Base-by-base conservation (phyloP, 2,329 filamentous ascomycete species). In the Elsinoe arachidis region DNA sequence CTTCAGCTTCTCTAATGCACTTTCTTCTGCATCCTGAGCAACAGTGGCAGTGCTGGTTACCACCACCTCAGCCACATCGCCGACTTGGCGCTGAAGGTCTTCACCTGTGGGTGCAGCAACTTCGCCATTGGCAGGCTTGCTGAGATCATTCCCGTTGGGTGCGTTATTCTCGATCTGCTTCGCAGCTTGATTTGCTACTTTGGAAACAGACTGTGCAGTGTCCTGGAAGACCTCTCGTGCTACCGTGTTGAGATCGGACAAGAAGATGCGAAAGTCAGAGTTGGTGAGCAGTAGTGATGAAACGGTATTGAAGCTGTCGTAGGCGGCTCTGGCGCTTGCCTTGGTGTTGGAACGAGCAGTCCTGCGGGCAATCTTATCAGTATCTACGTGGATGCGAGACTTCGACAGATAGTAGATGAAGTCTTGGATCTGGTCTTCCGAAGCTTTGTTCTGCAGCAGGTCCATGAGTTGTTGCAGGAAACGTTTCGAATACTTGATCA, bases 261-360 rank as follows among this genome's bases (percentile, higher is more conserved):
- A 75, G 65, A 97, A 90, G 5, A 91, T 78, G 38, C 91, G 85
- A 69, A 97, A 96, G 66, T 96, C 90, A 0, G 87, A 84, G 68
- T 97, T 97, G 12, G 88, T 90, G 43, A 97, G 76, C 0, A 96
- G 80, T n/a, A 97, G 76, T 2, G 86, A 87, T 30, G 87, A 86
- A 0, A 97, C 83, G 0, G 90, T 96, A 58, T 84, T 86, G 49
- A 96, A 73, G 69, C 90, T 96, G 66, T 87, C 79, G 66, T 91
- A 91, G 14, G 88, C 87, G 58, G 87, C 87, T 67, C 80, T 80
- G 15, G 84, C 83, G 71, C 92, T 85, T 17, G 87, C 87, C 64
- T 81, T 84, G 3, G 80, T 78, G 69, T 83, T 87, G 15, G 81
- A 81, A 63, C 78, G 79, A 51, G 78, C 78, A 2, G 83, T 86